Percentiles rank a stretch among this genome's conserved stretches.
Conservation (phyloP, 257 asterid genomes). For the Solanum etuberosum region DNA sequence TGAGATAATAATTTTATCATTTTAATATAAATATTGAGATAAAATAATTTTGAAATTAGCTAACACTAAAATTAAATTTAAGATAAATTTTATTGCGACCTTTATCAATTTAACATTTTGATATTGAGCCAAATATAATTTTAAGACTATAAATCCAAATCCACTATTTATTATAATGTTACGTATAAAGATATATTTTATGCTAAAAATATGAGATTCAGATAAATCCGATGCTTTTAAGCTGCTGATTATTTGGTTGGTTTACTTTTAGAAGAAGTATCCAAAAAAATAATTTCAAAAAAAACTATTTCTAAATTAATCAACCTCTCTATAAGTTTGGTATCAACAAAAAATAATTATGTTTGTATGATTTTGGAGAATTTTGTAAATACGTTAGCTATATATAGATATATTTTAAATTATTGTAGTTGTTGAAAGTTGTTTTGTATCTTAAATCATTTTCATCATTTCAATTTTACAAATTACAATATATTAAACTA, state of each 20-base stretch:
- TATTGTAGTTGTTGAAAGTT: not conserved
- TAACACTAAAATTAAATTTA: too few relatives aligned
- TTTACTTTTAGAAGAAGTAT: not conserved
- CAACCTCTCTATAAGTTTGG: not conserved
- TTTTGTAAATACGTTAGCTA: not conserved
- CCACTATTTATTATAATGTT: too few relatives aligned
- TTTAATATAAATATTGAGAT: not conserved
- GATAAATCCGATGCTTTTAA: not conserved
- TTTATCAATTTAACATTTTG: not conserved
- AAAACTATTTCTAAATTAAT: too few relatives aligned
- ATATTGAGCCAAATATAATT: not conserved
- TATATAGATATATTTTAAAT: too few relatives aligned
- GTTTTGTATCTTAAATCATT: not conserved
- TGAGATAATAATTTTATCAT: not conserved
- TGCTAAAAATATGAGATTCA: not conserved
- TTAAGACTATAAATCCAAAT: not conserved
- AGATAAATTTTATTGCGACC: too few relatives aligned
- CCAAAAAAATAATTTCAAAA: too few relatives aligned
- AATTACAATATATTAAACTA: too few relatives aligned
- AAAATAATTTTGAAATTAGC: not conserved
- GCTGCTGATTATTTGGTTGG: not conserved
- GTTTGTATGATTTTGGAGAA: not conserved
- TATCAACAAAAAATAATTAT: too few relatives aligned
- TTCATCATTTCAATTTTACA: not conserved
- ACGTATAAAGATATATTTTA: not conserved